phyloP scores from a whole-genome alignment of 257 asterid species.

The Nicotiana attenuata region DNA sequence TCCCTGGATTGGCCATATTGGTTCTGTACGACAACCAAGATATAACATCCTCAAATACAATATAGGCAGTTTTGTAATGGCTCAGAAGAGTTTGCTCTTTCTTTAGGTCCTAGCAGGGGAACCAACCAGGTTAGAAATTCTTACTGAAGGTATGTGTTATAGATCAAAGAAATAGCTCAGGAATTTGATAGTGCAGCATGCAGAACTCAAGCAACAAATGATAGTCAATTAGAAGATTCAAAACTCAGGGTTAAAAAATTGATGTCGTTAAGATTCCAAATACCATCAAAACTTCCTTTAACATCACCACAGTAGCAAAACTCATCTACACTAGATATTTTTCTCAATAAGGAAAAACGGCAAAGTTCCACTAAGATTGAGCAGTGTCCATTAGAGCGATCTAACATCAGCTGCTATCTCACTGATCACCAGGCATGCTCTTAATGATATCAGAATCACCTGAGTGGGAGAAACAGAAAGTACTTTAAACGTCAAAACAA shows the following conservation, averaged over 20 bases:
- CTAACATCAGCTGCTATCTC: conserved; percentile 13
- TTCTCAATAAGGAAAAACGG: background rate
- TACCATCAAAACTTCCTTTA: background rate
- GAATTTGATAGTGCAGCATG: background rate
- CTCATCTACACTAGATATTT: background rate
- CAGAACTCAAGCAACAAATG: background rate
- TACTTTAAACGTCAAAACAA: background rate
- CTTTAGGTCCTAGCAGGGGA: background rate
- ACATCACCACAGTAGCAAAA: background rate
- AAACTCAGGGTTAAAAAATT: background rate
- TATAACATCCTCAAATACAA: background rate
- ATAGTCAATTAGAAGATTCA: background rate
- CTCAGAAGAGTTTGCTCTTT: no score
- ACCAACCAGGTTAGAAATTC: background rate
- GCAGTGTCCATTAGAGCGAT: background rate
- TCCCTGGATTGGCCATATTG: background rate
- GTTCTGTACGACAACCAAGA: background rate
- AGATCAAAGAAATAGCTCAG: background rate
- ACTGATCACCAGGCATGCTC: conserved; percentile 47
- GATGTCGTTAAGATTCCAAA: background rate
- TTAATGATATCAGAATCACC: conserved; percentile 71
- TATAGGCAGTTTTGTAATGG: no score
- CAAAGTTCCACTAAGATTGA: background rate
- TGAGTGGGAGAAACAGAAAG: conserved; percentile 8
- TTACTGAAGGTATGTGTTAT: no score